Base-by-base conservation (phyloP, 129 eudicot species). In the Arctium lappa region DNA sequence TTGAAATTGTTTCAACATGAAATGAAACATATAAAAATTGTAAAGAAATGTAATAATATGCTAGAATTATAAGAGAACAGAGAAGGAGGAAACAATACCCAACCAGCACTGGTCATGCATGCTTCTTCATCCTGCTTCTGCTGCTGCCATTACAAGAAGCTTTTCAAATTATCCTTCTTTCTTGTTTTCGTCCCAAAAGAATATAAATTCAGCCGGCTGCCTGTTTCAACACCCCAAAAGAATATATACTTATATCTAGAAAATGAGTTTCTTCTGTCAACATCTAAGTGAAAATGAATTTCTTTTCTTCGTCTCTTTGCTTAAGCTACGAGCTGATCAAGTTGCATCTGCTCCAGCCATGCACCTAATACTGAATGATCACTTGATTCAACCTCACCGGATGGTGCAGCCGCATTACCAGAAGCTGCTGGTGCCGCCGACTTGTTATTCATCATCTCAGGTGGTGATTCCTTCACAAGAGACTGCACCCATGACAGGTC, bases 301-400 rank as follows among this genome's bases (percentile, higher is more conserved):
- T 69, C 33, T 87, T 79, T 85, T 86, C 68, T 46, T 31, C 77
- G 34, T 73, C 86, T 44, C 84, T 82, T 72, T 70, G 76, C 89
- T 93, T 72, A 89, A 72, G 90, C 97, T 48, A 87, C 90, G 18
- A 94, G 93, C 91, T 94, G 97, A 87, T 94, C 98, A 84, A 94
- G 95, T 88, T 91, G 94, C 97, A 92, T 92, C 91, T 92, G 97
- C 94, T 92, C 97, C 32, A 92, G 91, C 97, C 95, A 94, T 12
- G 95, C 95, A 4, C 98, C 97, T 85, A 94, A 85, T 83, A 91
- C 97, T 53, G 98, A 89, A 82, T 90, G 89, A 84, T 90, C 97
- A 82, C 85, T 36, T n/a, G 93, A 83, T 11, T 92, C 93, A 70
- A 77, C 89, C 79, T 94, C 98, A 87, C 93, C 94, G 88, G 95